phyloP scores from a whole-genome alignment of 352 stramenopile genomes.

The Phytophthora fragariae region DNA sequence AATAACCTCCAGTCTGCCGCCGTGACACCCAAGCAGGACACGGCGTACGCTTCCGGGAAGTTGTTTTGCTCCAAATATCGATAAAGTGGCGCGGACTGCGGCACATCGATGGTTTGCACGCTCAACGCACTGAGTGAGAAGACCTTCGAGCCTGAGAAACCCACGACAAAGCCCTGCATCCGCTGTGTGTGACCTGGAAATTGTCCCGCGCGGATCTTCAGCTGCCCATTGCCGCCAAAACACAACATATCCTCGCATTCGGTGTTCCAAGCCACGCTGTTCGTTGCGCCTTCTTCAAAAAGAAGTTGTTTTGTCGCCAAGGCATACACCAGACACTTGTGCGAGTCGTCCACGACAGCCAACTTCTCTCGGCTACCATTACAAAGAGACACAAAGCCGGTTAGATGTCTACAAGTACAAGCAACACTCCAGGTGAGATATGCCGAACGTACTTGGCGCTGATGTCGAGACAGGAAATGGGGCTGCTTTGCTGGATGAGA shows the following conservation, averaged over 20 bases:
- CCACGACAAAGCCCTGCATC: slow-evolving; percentile 93
- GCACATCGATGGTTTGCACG: slow-evolving; percentile 93
- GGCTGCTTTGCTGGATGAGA: slow-evolving; percentile 86
- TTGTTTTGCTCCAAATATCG: slow-evolving; percentile 92
- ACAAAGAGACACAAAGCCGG: background rate
- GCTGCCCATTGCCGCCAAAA: slow-evolving; percentile 87
- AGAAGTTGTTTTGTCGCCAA: slow-evolving; percentile 90
- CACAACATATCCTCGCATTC: slow-evolving; percentile 96
- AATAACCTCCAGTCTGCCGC: slow-evolving; percentile 91
- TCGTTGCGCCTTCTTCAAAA: slow-evolving; percentile 87
- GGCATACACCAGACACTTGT: slow-evolving; percentile 93
- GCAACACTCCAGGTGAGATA: background rate
- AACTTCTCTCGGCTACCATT: slow-evolving; percentile 81
- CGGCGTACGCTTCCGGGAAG: slow-evolving; percentile 87
- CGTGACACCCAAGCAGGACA: slow-evolving; percentile 95
- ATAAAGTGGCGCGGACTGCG: slow-evolving; percentile 89
- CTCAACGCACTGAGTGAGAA: slow-evolving; percentile 90
- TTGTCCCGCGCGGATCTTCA: slow-evolving; percentile 92
- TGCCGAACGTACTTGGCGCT: slow-evolving; percentile 76
- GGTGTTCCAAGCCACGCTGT: slow-evolving; percentile 94
- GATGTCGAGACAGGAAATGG: slow-evolving; percentile 92
- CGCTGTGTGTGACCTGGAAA: slow-evolving; percentile 91
- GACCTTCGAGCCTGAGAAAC: slow-evolving; percentile 93
- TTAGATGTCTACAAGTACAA: background rate
- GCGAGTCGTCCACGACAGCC: slow-evolving; percentile 91